Conservation (phyloP, 805 yeast genomes). For the Candida quercuum region DNA sequence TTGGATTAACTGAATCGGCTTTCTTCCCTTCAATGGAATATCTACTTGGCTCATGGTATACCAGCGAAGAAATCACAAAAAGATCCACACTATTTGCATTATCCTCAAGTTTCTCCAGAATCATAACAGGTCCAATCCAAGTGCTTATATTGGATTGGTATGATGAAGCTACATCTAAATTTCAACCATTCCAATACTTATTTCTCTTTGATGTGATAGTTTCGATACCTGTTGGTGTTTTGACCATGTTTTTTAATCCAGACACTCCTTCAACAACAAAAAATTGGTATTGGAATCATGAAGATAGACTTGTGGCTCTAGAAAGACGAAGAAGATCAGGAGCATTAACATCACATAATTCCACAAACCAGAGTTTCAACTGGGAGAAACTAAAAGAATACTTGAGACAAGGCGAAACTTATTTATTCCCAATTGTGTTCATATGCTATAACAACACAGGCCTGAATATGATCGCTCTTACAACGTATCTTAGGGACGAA, state of each 20-base stretch:
- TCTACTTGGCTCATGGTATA: slow-evolving; percentile 32
- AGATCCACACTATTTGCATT: slow-evolving; percentile 27
- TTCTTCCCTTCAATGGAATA: slow-evolving; percentile 44
- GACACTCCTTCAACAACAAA: slow-evolving; percentile 38
- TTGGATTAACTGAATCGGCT: slow-evolving; percentile 41
- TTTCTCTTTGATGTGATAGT: slow-evolving; percentile 37
- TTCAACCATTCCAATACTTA: slow-evolving; percentile 35
- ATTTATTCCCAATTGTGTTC: slow-evolving; percentile 31
- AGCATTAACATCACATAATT: slow-evolving; percentile 28
- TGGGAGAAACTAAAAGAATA: slow-evolving; percentile 30
- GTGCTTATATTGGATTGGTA: slow-evolving; percentile 24
- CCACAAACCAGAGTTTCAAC: slow-evolving; percentile 29
- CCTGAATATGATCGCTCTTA: slow-evolving; percentile 33
- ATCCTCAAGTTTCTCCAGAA: slow-evolving; percentile 27
- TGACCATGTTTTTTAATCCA: slow-evolving; percentile 36
- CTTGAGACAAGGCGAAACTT: slow-evolving; percentile 40
- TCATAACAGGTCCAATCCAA: slow-evolving; percentile 33
- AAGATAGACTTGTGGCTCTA: slow-evolving; percentile 31
- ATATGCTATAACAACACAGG: slow-evolving; percentile 12
- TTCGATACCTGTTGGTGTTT: slow-evolving; percentile 36
- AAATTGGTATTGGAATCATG: slow-evolving; percentile 28
- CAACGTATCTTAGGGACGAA: slow-evolving; percentile 37
- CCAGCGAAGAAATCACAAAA: slow-evolving; percentile 27
- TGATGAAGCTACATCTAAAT: slow-evolving; percentile 7
- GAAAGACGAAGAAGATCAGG: slow-evolving; percentile 36